Evolutionary conservation across 1,139 yeast genomes (phyloP), one percentile per base, ranked within the genome.

Genomic region (Torulaspora pretoriensis): DNA sequence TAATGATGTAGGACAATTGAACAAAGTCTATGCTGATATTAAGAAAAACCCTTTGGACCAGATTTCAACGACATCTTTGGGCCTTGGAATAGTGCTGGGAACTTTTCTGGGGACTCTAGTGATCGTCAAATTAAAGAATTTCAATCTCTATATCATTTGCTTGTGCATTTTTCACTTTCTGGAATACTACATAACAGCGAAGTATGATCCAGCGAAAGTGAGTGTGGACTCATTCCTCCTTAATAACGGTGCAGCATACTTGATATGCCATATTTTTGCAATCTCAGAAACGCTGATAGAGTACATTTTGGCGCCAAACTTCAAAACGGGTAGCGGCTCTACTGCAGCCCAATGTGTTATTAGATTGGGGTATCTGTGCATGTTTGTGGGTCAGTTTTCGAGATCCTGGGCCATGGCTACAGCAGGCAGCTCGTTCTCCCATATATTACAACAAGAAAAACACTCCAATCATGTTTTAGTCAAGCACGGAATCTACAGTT

Each of bases 391-490:
- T 1, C 98, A 92, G 58, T 12, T 59, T 0, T 59, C 78, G 3
- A 73, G 98, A 41, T 74, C 92, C 0, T 46, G 72, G 36, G 92
- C 97, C 3, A 92, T 92, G 97, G 73, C 77, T 51, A 85, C 92
- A 0, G 97, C 97, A 0, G 83, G 87, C 1, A 75, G 76, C 44
- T 86, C 94, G n/a, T 94, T 92, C 66, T 84, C 88, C 45, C 98
- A 94, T 65, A 68, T 81, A 37, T 75, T 94, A 2, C 89, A 82
- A 44, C 64, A 75, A 4, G 61, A 68, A 24, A 81, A 74, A 46
- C 65, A 69, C 26, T 57, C 67, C 0, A 74, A 75, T 41, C 98
- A 92, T 60, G 66, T 56, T 14, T 70, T 92, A 37, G 81, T 92
- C 8, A 85, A 87, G 0, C 54, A 67, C 6, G 98, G 97, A 0